These are phyloP conservation scores for Candida ponderosae DNA, from an alignment of 805 yeast species.

Conservation along the genomic window DNA sequence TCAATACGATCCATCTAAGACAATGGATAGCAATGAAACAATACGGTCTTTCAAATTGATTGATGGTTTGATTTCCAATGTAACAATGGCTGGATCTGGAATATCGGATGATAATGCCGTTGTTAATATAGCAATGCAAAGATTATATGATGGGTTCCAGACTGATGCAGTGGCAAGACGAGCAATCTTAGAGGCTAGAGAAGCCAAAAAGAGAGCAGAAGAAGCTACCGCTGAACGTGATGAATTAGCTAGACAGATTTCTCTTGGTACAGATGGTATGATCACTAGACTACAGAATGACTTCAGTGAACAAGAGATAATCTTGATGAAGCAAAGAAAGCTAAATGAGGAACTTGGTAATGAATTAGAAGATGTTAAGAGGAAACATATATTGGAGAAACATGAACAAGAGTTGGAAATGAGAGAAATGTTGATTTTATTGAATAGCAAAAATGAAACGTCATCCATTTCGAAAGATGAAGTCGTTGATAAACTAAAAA, in stretches of 20 bases:
- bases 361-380: slow-evolving; percentile 58
- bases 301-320: slow-evolving; percentile 52
- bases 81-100: slow-evolving; percentile 41
- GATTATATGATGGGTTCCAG: slow-evolving; percentile 60
- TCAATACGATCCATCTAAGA: slow-evolving; percentile 28
- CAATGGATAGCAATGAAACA: slow-evolving; percentile 36
- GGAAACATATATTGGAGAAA: slow-evolving; percentile 49
- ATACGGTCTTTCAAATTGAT: slow-evolving; percentile 52
- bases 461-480: slow-evolving; percentile 24
- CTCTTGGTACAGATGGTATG: slow-evolving; percentile 72
- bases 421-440: slow-evolving; percentile 60
- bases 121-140: slow-evolving; percentile 69
- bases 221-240: slow-evolving; percentile 52
- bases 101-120: slow-evolving; percentile 45
- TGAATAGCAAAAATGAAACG: slow-evolving; percentile 29
- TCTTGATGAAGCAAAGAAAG: slow-evolving; percentile 52
- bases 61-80: slow-evolving; percentile 57
- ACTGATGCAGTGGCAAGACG: slow-evolving; percentile 82
- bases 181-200: slow-evolving; percentile 53
- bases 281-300: slow-evolving; percentile 54
- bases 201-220: slow-evolving; percentile 43
- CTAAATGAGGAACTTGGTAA: slow-evolving; percentile 50
- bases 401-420: slow-evolving; percentile 72
- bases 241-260: slow-evolving; percentile 55
- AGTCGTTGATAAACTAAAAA: slow-evolving; percentile 30